Evolutionary conservation across 1,139 yeast species (phyloP).

Genomic region (Sugiyamaella japonica): DNA sequence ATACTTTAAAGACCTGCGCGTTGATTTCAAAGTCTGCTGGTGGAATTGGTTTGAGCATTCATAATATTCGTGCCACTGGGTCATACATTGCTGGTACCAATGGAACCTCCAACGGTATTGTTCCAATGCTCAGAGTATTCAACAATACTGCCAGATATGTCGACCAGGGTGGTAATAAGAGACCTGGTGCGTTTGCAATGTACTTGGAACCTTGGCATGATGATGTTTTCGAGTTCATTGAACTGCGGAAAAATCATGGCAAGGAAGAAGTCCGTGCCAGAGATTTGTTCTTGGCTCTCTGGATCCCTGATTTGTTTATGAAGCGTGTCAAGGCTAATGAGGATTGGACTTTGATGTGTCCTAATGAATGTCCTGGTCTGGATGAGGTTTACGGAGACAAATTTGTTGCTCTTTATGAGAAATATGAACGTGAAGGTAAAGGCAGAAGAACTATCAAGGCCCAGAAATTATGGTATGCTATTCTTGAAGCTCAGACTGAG

Average conservation of each 20-base stretch:
- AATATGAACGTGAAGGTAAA: conserved; percentile 69
- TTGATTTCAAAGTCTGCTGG: conserved; percentile 88
- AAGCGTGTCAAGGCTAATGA: conserved; percentile 76
- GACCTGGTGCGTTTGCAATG: conserved; percentile 91
- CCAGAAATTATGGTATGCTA: conserved; percentile 85
- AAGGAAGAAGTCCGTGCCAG: conserved; percentile 89
- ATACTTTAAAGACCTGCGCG: conserved; percentile 83
- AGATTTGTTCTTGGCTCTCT: conserved; percentile 85
- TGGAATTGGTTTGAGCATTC: conserved; percentile 84
- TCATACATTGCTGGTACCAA: conserved; percentile 87
- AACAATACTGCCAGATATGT: conserved; percentile 91
- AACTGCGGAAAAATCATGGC: conserved; percentile 86
- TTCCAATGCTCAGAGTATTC: conserved; percentile 88
- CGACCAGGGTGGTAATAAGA: conserved; percentile 92
- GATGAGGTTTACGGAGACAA: conserved; percentile 80
- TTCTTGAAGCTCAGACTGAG: conserved; percentile 86
- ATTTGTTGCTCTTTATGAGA: conserved; percentile 67
- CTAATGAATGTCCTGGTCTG: conserved; percentile 84
- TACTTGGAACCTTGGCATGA: conserved; percentile 93
- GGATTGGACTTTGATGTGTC: conserved; percentile 85
- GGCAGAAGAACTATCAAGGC: conserved; percentile 76
- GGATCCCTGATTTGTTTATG: conserved; percentile 92
- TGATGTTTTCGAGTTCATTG: conserved; percentile 79
- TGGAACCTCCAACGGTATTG: conserved; percentile 84
- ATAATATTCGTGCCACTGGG: conserved; percentile 82